Conservation (phyloP, 257 asterid species). For the Paulownia fortunei region DNA sequence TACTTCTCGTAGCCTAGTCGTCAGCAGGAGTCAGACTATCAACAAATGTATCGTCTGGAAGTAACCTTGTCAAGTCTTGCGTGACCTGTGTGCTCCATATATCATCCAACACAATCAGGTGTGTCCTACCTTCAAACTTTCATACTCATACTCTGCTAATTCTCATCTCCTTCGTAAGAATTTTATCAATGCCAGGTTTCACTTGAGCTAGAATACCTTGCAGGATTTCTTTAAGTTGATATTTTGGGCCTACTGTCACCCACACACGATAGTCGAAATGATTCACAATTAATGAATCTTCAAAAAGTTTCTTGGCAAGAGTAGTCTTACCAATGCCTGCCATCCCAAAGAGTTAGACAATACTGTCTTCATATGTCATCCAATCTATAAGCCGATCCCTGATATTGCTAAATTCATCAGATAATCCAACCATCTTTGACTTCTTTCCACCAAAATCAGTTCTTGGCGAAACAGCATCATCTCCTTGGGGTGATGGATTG, state of each 20-base stretch:
- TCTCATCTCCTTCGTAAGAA: neutral
- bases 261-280: neutral
- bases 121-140: neutral
- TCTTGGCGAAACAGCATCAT: neutral
- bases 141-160: neutral
- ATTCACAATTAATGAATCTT: neutral
- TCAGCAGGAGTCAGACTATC: neutral
- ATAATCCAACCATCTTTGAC: neutral
- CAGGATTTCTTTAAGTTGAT: neutral
- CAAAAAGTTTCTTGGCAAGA: neutral
- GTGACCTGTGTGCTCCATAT: neutral
- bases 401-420: neutral
- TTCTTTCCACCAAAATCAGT: neutral
- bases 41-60: neutral
- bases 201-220: neutral
- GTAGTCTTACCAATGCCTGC: slow-evolving; percentile 10
- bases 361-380: neutral
- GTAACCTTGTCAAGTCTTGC: neutral
- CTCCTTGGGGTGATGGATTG: neutral
- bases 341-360: neutral
- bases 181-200: neutral
- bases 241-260: neutral
- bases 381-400: neutral
- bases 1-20: neutral
- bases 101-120: slow-evolving; percentile 10